Base-by-base conservation (phyloP, 2,329 filamentous ascomycete species). In the Penicillium sclerotigenum region DNA sequence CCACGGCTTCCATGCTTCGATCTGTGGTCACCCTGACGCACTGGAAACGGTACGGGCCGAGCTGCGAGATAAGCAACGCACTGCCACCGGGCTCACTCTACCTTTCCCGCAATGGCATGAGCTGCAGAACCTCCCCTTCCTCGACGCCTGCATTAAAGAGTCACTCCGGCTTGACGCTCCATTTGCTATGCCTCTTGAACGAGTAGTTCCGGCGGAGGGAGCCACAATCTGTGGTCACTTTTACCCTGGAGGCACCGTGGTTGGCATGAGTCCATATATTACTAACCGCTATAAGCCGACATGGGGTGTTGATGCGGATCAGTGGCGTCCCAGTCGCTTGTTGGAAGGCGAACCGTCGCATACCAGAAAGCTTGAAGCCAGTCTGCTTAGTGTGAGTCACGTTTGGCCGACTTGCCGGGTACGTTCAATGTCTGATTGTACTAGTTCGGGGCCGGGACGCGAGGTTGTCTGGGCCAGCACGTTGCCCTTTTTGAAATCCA, bases 251-350 rank as follows among this genome's bases (percentile, higher is more conserved):
- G 49, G 49, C 18, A 52, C 49, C 31, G 49, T 52, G 28, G 49
- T 52, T n/a, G 49, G 49, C 40, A 52, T 52, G 40, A 52, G 49
- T 45, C 49, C 40, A 34, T 52, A 52, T 37, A 52, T 52, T 52
- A 36, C 49, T 52, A 52, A 52, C 18, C 49, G 49, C 22, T 52
- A 52, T 52, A 34, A 36, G 40, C 49, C 49, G 40, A 52, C 40
- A 28, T 52, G 40, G 49, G 40, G 49, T 26, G 40, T 43, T 45
- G 49, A 52, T 52, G 40, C 49, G 31, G 49, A 52, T 36, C 49
- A 36, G 49, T 52, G 49, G 49, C 49, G 49, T 45, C 49, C 49
- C 18, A 38, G 49, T 52, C 40, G 49, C 29, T 52, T 38, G 40
- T 43, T 52, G 49, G 49, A 52, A 29, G 34, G 34, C 34, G 42